Percentiles rank a stretch among this genome's conserved stretches.
Evolutionary conservation across 257 asterid genomes (phyloP).

Genomic region (Phtheirospermum japonicum): DNA sequence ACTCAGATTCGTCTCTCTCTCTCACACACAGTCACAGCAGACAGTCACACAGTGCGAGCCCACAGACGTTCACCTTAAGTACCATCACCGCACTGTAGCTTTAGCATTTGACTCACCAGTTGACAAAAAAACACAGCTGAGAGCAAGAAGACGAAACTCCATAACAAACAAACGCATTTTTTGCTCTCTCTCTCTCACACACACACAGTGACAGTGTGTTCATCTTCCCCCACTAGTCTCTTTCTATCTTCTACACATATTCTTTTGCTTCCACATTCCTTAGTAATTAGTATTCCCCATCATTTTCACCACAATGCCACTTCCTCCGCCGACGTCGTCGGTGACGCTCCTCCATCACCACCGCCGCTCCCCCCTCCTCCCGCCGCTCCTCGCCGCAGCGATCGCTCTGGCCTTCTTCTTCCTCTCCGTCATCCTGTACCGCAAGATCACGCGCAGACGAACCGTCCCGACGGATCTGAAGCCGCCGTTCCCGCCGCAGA

Average conservation of each 20-base stretch:
- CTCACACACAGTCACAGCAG: neutral
- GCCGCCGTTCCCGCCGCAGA: conserved; percentile 58
- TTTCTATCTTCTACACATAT: conserved; percentile 30
- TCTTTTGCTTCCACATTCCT: conserved; percentile 32
- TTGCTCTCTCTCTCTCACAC: conserved; percentile 22
- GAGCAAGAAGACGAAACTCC: conserved; percentile 34
- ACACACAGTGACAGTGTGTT: conserved; percentile 13
- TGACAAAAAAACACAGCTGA: conserved; percentile 41
- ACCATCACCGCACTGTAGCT: conserved; percentile 33
- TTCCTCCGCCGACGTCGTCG: conserved; percentile 31
- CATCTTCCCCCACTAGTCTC: conserved; percentile 29
- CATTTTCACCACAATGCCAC: conserved; percentile 39
- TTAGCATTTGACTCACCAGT: conserved; percentile 34
- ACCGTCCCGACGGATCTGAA: conserved; percentile 87
- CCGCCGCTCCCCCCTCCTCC: conserved; percentile 36
- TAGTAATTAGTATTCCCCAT: conserved; percentile 10
- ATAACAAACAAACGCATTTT: conserved; percentile 33
- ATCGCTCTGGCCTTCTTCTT: conserved; percentile 44
- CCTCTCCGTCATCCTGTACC: conserved; percentile 45
- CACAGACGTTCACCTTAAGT: neutral
- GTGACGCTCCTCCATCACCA: conserved; percentile 17
- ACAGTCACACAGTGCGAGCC: neutral
- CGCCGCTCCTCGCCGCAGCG: conserved; percentile 52
- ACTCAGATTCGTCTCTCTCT: neutral
- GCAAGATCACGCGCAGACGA: conserved; percentile 64